Percentiles rank a stretch among this genome's conserved stretches.
Evolutionary conservation across 148 eudicot genomes (phyloP).

Genomic region (Salicornia ramosissima): DNA sequence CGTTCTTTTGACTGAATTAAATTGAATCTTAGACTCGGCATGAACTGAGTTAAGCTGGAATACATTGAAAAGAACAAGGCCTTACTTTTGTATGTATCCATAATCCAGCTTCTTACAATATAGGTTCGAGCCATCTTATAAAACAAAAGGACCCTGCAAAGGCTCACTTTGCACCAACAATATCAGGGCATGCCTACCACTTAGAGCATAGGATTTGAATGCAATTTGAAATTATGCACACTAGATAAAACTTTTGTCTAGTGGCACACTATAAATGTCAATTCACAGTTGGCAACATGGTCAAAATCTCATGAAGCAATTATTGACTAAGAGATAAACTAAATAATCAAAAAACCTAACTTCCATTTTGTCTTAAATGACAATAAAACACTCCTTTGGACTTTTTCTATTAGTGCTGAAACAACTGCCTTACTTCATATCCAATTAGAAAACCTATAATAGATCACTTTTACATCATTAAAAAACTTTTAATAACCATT

Average conservation of each 20-base stretch:
- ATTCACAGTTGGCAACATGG: neutral
- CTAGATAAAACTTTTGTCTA: neutral
- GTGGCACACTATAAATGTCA: neutral
- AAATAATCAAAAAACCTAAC: constrained; percentile 1
- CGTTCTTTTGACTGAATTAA: too few species aligned
- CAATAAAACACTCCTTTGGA: neutral
- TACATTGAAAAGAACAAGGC: too few species aligned
- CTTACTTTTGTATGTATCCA: neutral
- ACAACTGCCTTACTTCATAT: neutral
- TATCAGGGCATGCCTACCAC: neutral
- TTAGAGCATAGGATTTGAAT: neutral
- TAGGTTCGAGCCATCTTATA: neutral
- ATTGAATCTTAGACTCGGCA: too few species aligned
- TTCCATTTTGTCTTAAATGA: constrained; percentile 3
- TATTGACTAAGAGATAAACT: neutral
- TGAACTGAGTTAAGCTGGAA: too few species aligned
- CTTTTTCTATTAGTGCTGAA: neutral
- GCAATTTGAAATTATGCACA: neutral
- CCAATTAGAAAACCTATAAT: neutral
- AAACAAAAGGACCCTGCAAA: neutral
- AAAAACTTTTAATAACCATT: neutral
- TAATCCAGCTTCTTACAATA: neutral
- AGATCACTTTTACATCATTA: constrained; percentile 2
- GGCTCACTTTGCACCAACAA: neutral
- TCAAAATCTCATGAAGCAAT: neutral